Evolutionary conservation across 495 filamentous ascomycete species (phyloP), one percentile per base, ranked within the genome.

Genomic region (Podospora pseudoanserina): DNA sequence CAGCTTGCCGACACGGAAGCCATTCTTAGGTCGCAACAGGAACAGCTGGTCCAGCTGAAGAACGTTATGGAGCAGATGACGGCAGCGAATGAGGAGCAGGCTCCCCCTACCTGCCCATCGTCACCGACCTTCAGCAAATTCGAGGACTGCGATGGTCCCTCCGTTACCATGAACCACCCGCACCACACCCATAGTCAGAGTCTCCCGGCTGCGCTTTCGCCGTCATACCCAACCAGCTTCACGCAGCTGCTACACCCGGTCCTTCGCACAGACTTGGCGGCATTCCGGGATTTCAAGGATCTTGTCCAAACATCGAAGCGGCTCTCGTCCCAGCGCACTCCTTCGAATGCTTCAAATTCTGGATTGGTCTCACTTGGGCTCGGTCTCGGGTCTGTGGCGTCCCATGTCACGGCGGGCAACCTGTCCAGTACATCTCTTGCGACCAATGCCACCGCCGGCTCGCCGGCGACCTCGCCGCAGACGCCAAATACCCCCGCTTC

Each of bases 41-140:
- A 98, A 74, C 95, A 99, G 78, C 85, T 99, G 11, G 86, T 89
- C 7, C 91, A 98, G 78, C 84, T 99, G 55, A 98, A 98, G 77
- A 83, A 85, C 6, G 92, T 96, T 65, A 92, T 99, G 90, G 92
- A 97, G 81, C 86, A 89, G 63, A 92, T 97, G 87, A 85, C 85
- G n/a, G 79, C 83, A 53, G 87, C 92, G 67, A 86, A 86, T 63
- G 92, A 94, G 68, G 92, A 90, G 80, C 70, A 85, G 84, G 26
- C 78, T 72, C 68, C 89, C 84, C 60, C 88, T 84, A 72, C 95
- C 86, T 57, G 89, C 82, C 69, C 96, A 86, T 71, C 93, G 86
- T 70, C 88, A 79, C 65, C 83, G 77, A 75, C 80, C 63, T 75
- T 83, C 69, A 80, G 78, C 76, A 84, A 79, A 67, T 81, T 84